phyloP scores from a whole-genome alignment of 78 protist genomes.

The Guillardia theta region DNA sequence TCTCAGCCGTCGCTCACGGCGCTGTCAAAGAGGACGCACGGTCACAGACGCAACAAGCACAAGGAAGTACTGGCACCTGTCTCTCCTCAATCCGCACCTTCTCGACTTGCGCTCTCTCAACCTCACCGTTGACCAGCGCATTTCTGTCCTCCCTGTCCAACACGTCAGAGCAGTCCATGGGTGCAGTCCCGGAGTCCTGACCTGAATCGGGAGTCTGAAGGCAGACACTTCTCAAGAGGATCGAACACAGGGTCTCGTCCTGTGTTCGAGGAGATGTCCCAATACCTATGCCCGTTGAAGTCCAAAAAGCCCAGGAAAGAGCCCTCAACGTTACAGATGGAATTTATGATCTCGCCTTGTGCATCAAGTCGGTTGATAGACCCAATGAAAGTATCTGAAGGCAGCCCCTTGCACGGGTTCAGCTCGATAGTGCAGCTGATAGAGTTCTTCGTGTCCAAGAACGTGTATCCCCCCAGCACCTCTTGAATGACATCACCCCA shows the following conservation, averaged over 20 bases:
- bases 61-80: too few relatives aligned
- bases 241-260: too few relatives aligned
- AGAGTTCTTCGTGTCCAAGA: not conserved
- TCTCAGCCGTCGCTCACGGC: too few relatives aligned
- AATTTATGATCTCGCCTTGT: not conserved
- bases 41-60: too few relatives aligned
- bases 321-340: not conserved
- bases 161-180: too few relatives aligned
- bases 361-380: not conserved
- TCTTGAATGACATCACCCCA: not conserved
- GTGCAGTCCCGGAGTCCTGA: too few relatives aligned
- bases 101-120: not conserved
- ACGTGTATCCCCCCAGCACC: not conserved
- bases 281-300: not conserved
- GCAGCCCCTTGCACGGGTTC: not conserved
- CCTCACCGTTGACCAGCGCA: not conserved
- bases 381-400: not conserved
- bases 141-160: not conserved
- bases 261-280: too few relatives aligned
- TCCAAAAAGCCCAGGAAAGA: not conserved
- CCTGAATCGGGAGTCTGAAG: too few relatives aligned
- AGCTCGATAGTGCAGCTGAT: not conserved
- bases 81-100: not conserved
- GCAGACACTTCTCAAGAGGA: too few relatives aligned
- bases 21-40: too few relatives aligned